Evolutionary conservation across 2,329 filamentous ascomycete species (phyloP).

Genomic region (Phyllosticta paracitricarpa): DNA sequence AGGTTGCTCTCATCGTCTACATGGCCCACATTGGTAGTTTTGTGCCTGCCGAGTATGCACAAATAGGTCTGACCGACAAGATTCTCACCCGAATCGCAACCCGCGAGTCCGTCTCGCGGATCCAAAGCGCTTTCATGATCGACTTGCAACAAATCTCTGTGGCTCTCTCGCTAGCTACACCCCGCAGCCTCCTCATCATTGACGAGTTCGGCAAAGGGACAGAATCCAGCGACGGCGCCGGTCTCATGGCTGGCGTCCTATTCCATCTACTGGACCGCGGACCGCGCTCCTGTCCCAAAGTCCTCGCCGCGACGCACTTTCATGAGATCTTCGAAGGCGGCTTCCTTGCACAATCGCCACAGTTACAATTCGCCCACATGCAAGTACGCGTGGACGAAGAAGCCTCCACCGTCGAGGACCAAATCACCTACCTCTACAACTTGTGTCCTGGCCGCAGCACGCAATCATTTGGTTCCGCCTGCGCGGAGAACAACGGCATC

Average conservation of each 20-base stretch:
- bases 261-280: slow-evolving; percentile 44
- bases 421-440: slow-evolving; percentile 67
- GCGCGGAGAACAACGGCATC: slow-evolving; percentile 80
- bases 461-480: slow-evolving; percentile 76
- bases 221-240: slow-evolving; percentile 53
- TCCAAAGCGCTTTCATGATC: slow-evolving; percentile 62
- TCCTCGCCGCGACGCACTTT: slow-evolving; percentile 54
- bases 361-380: slow-evolving; percentile 59
- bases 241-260: slow-evolving; percentile 52
- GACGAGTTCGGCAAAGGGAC: slow-evolving; percentile 82
- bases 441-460: slow-evolving; percentile 55
- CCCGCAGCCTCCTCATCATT: slow-evolving; percentile 71
- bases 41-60: slow-evolving; percentile 68
- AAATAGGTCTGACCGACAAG: slow-evolving; percentile 81
- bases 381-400: slow-evolving; percentile 52
- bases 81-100: slow-evolving; percentile 82
- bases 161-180: slow-evolving; percentile 63
- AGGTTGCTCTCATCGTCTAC: slow-evolving; percentile 82
- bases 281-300: slow-evolving; percentile 41
- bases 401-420: slow-evolving; percentile 44
- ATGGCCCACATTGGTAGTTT: slow-evolving; percentile 86
- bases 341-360: slow-evolving; percentile 42
- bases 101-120: slow-evolving; percentile 54
- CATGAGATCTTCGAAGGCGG: slow-evolving; percentile 63
- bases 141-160: slow-evolving; percentile 82